These are phyloP conservation scores for Leccinum olivaceoglutinosum DNA, from an alignment of 1,284 basidiomycete genomes.

Conservation along the genomic window DNA sequence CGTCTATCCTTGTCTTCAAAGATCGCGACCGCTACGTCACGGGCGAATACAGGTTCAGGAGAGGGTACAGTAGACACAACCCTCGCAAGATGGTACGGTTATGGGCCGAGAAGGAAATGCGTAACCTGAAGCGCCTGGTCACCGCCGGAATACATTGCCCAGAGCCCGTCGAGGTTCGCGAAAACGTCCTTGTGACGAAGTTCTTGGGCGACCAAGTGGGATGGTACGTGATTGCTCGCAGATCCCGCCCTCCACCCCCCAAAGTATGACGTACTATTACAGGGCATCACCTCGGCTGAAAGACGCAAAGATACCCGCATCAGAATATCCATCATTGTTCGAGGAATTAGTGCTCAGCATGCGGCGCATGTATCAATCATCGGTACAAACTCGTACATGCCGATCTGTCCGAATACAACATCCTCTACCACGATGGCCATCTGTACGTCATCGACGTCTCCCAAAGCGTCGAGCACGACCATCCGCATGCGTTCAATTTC, in stretches of 20 bases:
- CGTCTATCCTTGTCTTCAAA: conserved; percentile 96
- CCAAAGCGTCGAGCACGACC: conserved; percentile 98
- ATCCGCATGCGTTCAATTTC: conserved; percentile 95
- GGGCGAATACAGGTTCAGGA: conserved; percentile 88
- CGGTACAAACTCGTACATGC: conserved; percentile 94
- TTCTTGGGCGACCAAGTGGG: conserved; percentile 83
- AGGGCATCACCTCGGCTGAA: conserved; percentile 91
- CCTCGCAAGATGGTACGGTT: conserved; percentile 98
- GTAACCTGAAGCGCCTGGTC: conserved; percentile 85
- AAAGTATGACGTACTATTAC: conserved; percentile 3
- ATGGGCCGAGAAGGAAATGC: conserved; percentile 99
- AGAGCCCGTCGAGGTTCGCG: conserved; percentile 86
- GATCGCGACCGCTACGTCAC: conserved; percentile 93
- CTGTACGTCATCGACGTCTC: conserved; percentile 98
- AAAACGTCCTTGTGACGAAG: conserved; percentile 96
- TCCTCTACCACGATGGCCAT: conserved; percentile 79
- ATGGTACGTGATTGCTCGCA: conserved; percentile 48
- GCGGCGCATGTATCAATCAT: conserved; percentile 75
- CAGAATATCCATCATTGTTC: conserved; percentile 65
- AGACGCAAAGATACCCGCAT: conserved; percentile 67
- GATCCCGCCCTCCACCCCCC: conserved; percentile 3
- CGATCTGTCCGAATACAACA: conserved; percentile 98
- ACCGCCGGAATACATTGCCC: conserved; percentile 84
- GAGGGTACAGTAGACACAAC: conserved; percentile 89
- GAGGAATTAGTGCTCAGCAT: conserved; percentile 76